Conservation (phyloP, 257 asterid species). For the Linderniella brevidens region DNA sequence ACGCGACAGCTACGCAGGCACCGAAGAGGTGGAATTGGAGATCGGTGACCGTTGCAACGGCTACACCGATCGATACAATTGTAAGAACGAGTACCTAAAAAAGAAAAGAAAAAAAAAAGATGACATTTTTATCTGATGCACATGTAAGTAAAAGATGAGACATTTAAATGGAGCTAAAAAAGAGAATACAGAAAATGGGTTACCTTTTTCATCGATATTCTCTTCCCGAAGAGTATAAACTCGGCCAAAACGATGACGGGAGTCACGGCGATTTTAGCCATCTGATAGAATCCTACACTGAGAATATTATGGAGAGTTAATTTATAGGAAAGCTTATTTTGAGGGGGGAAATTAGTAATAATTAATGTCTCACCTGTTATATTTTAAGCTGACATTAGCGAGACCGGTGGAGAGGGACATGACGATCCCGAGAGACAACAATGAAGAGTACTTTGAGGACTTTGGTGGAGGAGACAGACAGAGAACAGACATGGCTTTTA, state of each 20-base stretch:
- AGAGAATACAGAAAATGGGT: too few species aligned
- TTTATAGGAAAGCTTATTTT: neutral
- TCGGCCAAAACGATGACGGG: conserved; percentile 90
- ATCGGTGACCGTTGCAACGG: conserved; percentile 91
- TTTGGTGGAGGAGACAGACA: conserved; percentile 69
- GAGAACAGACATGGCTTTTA: conserved; percentile 59
- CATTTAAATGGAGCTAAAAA: too few species aligned
- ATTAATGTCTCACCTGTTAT: conserved; percentile 53
- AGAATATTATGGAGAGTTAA: conserved; percentile 11
- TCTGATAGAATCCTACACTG: conserved; percentile 99
- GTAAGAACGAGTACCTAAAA: conserved; percentile 77
- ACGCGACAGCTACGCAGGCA: conserved; percentile 85
- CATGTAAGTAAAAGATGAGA: too few species aligned
- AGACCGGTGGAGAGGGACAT: conserved; percentile 99
- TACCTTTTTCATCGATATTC: conserved; percentile 60
- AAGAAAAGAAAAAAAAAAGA: conserved; percentile 3
- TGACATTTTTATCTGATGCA: too few species aligned
- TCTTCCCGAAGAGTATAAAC: conserved; percentile 57
- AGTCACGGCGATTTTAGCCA: conserved; percentile 98
- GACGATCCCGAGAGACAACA: conserved; percentile 84
- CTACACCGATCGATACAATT: conserved; percentile 72
- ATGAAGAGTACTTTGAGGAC: conserved; percentile 53
- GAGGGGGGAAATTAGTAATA: conserved; percentile 2
- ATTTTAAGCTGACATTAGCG: conserved; percentile 94
- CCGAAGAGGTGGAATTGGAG: conserved; percentile 89